Base-by-base conservation (phyloP, 768 basidiomycete species). In the Mrakia frigida region DNA sequence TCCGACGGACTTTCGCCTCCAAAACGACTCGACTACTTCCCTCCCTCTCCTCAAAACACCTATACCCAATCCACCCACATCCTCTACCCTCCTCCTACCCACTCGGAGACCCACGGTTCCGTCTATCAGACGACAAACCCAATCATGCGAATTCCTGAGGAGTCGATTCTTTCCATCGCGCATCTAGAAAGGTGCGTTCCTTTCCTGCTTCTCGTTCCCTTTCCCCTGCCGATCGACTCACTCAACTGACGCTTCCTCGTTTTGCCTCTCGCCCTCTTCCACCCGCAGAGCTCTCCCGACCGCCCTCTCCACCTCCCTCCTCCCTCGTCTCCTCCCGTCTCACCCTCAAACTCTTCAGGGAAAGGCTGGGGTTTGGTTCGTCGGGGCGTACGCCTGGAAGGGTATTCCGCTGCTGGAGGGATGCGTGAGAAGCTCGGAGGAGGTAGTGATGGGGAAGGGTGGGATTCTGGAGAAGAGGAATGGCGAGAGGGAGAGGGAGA, bases 321-420 rank as follows among this genome's bases (percentile, higher is more conserved):
- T 77, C 60, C 28, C 56, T 13, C 76, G 70, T 18, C 56, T 77
- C 14, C 31, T 35, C 41, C 73, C 73, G 3, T 63, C 59, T 7
- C 59, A 61, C 23, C 39, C 35, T 6, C 6, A 11, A 4, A 60
- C 39, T 5, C 71, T 77, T 6, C 76, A 79, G 61, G 78, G 59
- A 23, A 81, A 80, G 28, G 85, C 88, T 0, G 88, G 88, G 0
- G 82, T 92, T 10, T 90, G 90, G 88, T 84, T 92, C n/a, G 89
- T 88, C 76, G 91, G 91, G 1, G 87, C 88, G 25, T 92, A 90
- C 81, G 89, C 88, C 21, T 87, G 88, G 80, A 83, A 86, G 25
- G 91, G 92, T 0, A 91, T 92, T 67, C 92, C 91, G 13, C 82
- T 93, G 73, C 83, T 93, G 68, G 92, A 93, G 80, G 91, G 91